A percentile compares a stretch with the other conserved stretches of the same genome.
Conservation (phyloP, 495 filamentous ascomycete genomes). For the Penicillium maclennaniae region DNA sequence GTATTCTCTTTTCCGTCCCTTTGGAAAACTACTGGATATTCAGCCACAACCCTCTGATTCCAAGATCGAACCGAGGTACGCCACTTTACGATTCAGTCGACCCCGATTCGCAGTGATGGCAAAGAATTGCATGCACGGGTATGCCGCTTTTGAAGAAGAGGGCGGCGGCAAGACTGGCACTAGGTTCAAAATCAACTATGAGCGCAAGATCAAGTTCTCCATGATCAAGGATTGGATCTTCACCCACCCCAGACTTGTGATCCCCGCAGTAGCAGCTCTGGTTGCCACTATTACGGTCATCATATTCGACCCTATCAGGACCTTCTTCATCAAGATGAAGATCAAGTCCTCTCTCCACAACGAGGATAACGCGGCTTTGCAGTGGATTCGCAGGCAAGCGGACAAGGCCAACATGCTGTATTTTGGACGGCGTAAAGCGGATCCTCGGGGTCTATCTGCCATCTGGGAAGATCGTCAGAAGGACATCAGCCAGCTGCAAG, state of each 20-base stretch:
- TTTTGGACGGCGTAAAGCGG: conserved; percentile 49
- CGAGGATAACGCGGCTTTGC: conserved; percentile 63
- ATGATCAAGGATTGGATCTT: conserved; percentile 84
- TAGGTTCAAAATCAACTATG: conserved; percentile 73
- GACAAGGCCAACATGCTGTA: conserved; percentile 61
- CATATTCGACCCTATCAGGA: conserved; percentile 87
- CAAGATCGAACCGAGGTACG: conserved; percentile 75
- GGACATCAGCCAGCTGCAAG: conserved; percentile 72
- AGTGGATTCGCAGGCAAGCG: conserved; percentile 78
- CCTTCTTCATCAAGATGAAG: conserved; percentile 85
- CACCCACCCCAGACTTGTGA: conserved; percentile 83
- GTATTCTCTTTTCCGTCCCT: conserved; percentile 83
- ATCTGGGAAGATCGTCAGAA: conserved; percentile 86
- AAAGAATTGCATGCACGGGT: conserved; percentile 90
- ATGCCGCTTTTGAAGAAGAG: conserved; percentile 55
- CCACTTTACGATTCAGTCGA: conserved; percentile 68
- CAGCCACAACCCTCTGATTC: conserved; percentile 73
- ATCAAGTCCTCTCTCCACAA: conserved; percentile 73
- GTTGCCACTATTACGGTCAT: conserved; percentile 82
- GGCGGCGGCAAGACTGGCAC: conserved; percentile 74
- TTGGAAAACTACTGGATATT: conserved; percentile 85
- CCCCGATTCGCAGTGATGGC: conserved; percentile 77
- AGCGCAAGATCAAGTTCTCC: conserved; percentile 68
- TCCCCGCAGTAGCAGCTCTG: conserved; percentile 75
- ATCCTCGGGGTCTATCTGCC: conserved; percentile 68